A percentile compares a stretch with the other conserved stretches of the same genome.
These are phyloP conservation scores for Plasmodium malariae DNA, from an alignment of 169 alveolate genomes.

Conservation along the genomic window DNA sequence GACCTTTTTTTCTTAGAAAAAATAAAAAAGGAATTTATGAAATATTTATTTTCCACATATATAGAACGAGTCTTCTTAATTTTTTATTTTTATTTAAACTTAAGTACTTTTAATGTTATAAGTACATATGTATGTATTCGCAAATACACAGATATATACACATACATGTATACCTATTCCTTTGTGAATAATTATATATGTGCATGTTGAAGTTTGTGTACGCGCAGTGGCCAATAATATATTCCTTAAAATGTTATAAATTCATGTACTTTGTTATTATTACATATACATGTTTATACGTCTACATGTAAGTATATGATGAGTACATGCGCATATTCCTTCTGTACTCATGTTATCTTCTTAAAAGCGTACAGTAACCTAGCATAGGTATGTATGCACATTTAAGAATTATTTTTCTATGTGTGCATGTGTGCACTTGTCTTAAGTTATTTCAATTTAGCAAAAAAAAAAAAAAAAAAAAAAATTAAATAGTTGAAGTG, in stretches of 20 bases:
- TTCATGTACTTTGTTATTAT: too few relatives aligned
- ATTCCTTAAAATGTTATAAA: neutral
- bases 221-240: neutral
- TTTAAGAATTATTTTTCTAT: too few relatives aligned
- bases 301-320: too few relatives aligned
- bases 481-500: too few relatives aligned
- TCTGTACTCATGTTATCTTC: too few relatives aligned
- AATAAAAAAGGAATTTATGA: conserved; percentile 9
- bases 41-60: conserved; percentile 8
- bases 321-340: too few relatives aligned
- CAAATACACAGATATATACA: neutral
- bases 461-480: too few relatives aligned
- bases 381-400: too few relatives aligned
- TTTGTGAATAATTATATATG: neutral
- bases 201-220: neutral
- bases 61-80: conserved; percentile 57
- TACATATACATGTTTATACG: too few relatives aligned
- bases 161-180: neutral
- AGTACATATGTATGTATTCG: too few relatives aligned
- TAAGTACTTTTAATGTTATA: too few relatives aligned
- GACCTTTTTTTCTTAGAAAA: conserved; percentile 3
- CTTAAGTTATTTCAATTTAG: neutral
- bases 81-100: neutral
- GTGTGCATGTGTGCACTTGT: conserved; percentile 30
- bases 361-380: too few relatives aligned